Base-by-base conservation (phyloP, 495 filamentous ascomycete genomes). In the Penicillium robsamsonii region DNA sequence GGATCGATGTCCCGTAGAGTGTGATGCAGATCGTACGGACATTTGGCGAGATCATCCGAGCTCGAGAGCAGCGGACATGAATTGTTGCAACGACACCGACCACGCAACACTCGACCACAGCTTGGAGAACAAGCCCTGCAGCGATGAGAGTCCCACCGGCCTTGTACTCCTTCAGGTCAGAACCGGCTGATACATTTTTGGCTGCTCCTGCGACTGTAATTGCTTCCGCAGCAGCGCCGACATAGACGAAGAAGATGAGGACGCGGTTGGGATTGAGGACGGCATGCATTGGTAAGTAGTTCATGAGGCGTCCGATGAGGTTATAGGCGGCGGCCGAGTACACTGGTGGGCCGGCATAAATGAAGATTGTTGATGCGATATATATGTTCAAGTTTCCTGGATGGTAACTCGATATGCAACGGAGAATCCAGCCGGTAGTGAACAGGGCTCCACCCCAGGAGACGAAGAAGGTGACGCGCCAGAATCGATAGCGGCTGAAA, bases 241-340 rank as follows among this genome's bases (percentile, higher is more conserved):
- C 49, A 33, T 70, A 70, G 49, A 76, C 55, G 55, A 76, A 77
- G 31, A 65, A 53, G 15, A 62, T 62, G 11, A 71, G 55, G 22
- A 76, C 69, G 2, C 72, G 70, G 44, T 70, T 63, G 9, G 74
- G 75, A 48, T 75, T 66, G 10, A 79, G 57, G 2, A 72, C 68
- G 24, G 76, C 64, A 58, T 73, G 66, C 73, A 75, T 68, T 31
- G 66, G 74, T 24, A 79, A 65, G 49, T 72, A 74, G 60, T 75
- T 62, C 62, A 84, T 79, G n/a, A 84, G 48, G 4, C 81, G 75
- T 0, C 77, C 82, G 31, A 85, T 73, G 22, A 80, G 67, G 66
- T 83, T 85, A 64, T 84, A 84, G 13, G 82, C 79, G 0, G 81
- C 76, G 9, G 82, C 82, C 0, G 82, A 82, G 62, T 78, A 81